phyloP scores from a whole-genome alignment of 2,329 filamentous ascomycete genomes.

The Pseudopyricularia javanii region DNA sequence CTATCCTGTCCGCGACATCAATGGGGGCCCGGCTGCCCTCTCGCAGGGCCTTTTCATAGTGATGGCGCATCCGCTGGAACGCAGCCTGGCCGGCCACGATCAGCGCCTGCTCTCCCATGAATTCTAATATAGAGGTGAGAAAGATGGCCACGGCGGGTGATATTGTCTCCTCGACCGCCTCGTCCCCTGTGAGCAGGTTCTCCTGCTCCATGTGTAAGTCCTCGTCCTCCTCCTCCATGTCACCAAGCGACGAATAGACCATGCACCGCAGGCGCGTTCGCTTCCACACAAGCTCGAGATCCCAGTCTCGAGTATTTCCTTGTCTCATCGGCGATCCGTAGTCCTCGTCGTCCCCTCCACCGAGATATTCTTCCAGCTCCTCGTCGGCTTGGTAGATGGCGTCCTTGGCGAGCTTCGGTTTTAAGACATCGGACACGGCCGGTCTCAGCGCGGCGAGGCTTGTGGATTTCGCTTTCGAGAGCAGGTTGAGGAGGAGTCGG shows the following conservation, averaged over 20 bases:
- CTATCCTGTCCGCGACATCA: conserved; percentile 49
- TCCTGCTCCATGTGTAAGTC: conserved; percentile 78
- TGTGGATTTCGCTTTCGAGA: conserved; percentile 70
- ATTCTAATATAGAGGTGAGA: conserved; percentile 86
- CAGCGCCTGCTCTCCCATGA: conserved; percentile 82
- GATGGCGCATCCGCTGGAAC: conserved; percentile 50
- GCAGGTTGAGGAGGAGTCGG: conserved; percentile 80
- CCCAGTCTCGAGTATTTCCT: conserved; percentile 49
- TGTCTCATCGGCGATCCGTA: conserved; percentile 39
- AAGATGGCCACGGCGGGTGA: conserved; percentile 93
- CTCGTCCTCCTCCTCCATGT: conserved; percentile 97
- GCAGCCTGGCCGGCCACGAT: conserved; percentile 80
- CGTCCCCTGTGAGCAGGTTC: conserved; percentile 47
- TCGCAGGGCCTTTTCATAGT: conserved; percentile 46
- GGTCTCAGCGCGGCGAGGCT: conserved; percentile 63
- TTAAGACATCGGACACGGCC: conserved; percentile 76
- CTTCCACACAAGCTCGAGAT: conserved; percentile 91
- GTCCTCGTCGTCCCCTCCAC: conserved; percentile 65
- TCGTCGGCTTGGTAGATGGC: conserved; percentile 24
- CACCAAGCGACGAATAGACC: conserved; percentile 93
- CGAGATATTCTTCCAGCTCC: conserved; percentile 68
- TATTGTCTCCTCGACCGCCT: conserved; percentile 54
- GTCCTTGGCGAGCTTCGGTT: conserved; percentile 73
- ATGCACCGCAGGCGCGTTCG: conserved; percentile 86
- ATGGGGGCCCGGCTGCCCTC: conserved; percentile 32